Percentiles rank a stretch among this genome's conserved stretches.
Conservation (phyloP, 345 rosid genomes). For the Pugionium dolabratum region DNA sequence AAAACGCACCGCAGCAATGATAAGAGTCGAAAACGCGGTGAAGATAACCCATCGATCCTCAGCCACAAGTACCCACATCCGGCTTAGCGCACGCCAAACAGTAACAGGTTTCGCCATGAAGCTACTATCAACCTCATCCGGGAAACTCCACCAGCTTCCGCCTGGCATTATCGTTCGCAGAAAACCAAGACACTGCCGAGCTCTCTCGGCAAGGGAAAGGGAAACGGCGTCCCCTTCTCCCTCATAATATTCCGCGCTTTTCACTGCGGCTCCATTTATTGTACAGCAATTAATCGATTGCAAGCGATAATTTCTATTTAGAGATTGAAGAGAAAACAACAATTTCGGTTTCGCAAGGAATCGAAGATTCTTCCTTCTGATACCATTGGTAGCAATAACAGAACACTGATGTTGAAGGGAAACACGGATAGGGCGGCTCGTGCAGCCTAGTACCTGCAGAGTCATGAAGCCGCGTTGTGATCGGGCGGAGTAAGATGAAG, state of each 20-base stretch:
- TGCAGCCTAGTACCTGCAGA: slow-evolving; percentile 45
- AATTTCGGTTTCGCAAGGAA: slow-evolving; percentile 21
- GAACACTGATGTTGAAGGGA: slow-evolving; percentile 37
- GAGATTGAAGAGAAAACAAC: slow-evolving; percentile 26
- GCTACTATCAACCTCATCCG: slow-evolving; percentile 66
- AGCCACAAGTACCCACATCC: slow-evolving; percentile 90
- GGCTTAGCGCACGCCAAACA: slow-evolving; percentile 74
- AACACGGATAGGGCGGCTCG: slow-evolving; percentile 43
- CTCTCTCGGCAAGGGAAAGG: slow-evolving; percentile 47
- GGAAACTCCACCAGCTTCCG: slow-evolving; percentile 90
- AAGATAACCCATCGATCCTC: slow-evolving; percentile 84
- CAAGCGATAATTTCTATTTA: slow-evolving; percentile 1
- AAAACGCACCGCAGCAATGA: slow-evolving; percentile 71
- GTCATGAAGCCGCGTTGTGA: slow-evolving; percentile 47
- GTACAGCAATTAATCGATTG: slow-evolving; percentile 51
- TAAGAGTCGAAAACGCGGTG: slow-evolving; percentile 76
- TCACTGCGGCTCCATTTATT: slow-evolving; percentile 58
- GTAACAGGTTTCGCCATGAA: slow-evolving; percentile 76
- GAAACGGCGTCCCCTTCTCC: slow-evolving; percentile 47
- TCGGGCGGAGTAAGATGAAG: slow-evolving; percentile 15
- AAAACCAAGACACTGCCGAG: slow-evolving; percentile 52
- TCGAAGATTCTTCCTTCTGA: slow-evolving; percentile 37
- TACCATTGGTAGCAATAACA: not conserved
- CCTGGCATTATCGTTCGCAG: slow-evolving; percentile 73
- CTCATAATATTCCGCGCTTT: slow-evolving; percentile 38